Conservation (phyloP, 1,284 basidiomycete genomes). For the Cutaneotrichosporon sp. region DNA sequence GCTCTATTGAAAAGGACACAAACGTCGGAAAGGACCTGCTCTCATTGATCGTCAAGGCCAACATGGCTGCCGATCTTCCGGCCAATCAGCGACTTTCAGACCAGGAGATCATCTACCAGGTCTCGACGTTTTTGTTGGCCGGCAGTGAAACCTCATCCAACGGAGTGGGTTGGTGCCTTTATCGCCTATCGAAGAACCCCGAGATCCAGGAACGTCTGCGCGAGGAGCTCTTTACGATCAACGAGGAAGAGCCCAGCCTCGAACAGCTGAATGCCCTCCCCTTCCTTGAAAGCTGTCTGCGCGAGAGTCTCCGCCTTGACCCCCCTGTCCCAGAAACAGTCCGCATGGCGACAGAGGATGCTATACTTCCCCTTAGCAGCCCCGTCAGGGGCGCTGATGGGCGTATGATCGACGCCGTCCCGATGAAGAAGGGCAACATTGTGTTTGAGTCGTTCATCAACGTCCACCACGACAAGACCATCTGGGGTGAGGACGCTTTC, state of each 20-base stretch:
- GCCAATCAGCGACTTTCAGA: slow-evolving; percentile 58
- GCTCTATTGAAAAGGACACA: slow-evolving; percentile 33
- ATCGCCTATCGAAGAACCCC: slow-evolving; percentile 57
- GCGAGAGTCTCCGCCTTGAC: slow-evolving; percentile 62
- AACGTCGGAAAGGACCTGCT: slow-evolving; percentile 51
- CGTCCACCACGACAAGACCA: slow-evolving; percentile 5
- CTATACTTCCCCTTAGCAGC: slow-evolving; percentile 57
- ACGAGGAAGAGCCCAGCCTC: slow-evolving; percentile 43
- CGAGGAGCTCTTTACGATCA: slow-evolving; percentile 50
- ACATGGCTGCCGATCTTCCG: slow-evolving; percentile 55
- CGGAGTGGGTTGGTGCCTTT: slow-evolving; percentile 66
- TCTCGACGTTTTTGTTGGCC: slow-evolving; percentile 60
- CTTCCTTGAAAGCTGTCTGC: slow-evolving; percentile 61
- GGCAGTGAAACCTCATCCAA: slow-evolving; percentile 74
- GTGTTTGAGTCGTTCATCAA: slow-evolving; percentile 51
- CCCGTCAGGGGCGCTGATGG: slow-evolving; percentile 47
- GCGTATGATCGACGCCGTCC: slow-evolving; percentile 37
- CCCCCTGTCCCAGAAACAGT: slow-evolving; percentile 63
- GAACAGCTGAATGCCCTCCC: slow-evolving; percentile 48
- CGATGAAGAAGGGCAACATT: slow-evolving; percentile 32
- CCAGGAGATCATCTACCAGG: slow-evolving; percentile 65
- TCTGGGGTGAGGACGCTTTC: slow-evolving; percentile 58
- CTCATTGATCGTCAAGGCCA: slow-evolving; percentile 55
- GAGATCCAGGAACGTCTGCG: slow-evolving; percentile 57
- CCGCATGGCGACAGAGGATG: slow-evolving; percentile 56